phyloP scores from a whole-genome alignment of 768 basidiomycete species.

The Phanerochaete sordida region DNA sequence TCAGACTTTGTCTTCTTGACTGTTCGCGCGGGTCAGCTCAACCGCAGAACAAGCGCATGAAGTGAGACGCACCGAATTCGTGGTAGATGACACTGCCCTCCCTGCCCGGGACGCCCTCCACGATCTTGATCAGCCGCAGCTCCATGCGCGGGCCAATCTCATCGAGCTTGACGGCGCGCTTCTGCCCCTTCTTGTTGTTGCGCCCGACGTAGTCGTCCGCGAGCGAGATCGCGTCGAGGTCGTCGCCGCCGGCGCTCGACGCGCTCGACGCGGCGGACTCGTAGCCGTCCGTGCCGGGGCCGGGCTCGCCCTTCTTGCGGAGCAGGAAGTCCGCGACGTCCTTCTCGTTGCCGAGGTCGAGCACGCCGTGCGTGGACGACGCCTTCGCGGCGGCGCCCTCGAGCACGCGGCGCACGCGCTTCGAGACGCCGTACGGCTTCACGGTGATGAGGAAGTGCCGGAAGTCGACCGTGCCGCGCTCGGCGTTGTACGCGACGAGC shows the following conservation, averaged over 20 bases:
- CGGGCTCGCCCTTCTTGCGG: slow-evolving; percentile 59
- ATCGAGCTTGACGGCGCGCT: slow-evolving; percentile 86
- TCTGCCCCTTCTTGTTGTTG: slow-evolving; percentile 89
- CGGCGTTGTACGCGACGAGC: slow-evolving; percentile 86
- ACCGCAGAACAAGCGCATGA: too few relatives aligned
- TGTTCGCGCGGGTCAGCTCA: too few relatives aligned
- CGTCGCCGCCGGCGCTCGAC: slow-evolving; percentile 82
- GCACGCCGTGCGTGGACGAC: slow-evolving; percentile 39
- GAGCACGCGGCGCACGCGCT: slow-evolving; percentile 83
- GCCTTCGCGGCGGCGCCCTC: slow-evolving; percentile 48
- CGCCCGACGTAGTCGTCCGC: slow-evolving; percentile 94
- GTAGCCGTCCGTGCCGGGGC: slow-evolving; percentile 57
- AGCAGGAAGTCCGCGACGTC: slow-evolving; percentile 96
- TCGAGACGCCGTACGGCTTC: slow-evolving; percentile 90
- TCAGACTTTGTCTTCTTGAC: slow-evolving; percentile 90
- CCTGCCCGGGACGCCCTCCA: slow-evolving; percentile 90
- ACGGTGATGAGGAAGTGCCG: slow-evolving; percentile 96
- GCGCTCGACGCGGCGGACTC: slow-evolving; percentile 80
- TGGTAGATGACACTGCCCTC: slow-evolving; percentile 94
- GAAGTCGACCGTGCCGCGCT: slow-evolving; percentile 83
- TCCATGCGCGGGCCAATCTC: slow-evolving; percentile 98
- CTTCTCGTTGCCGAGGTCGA: slow-evolving; percentile 85
- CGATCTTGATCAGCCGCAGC: slow-evolving; percentile 86
- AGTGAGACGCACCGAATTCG: slow-evolving; percentile 62
- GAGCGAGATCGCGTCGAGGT: slow-evolving; percentile 75